Evolutionary conservation across 2,329 filamentous ascomycete genomes (phyloP).

Genomic region (Pezizomycotina sp.): DNA sequence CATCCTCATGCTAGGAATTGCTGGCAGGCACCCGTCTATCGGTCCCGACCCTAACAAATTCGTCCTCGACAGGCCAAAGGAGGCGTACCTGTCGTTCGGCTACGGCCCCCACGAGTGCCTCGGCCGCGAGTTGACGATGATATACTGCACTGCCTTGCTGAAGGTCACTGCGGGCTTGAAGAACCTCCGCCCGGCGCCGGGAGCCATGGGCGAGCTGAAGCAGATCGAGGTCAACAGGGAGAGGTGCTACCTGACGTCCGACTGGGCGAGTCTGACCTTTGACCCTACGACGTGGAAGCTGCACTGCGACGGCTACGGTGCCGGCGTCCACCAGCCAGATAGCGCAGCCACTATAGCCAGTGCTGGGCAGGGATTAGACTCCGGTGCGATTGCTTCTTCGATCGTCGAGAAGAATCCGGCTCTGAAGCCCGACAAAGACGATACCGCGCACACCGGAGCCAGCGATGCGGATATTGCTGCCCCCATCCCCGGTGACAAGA

Average conservation of each 20-base stretch:
- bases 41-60: constrained; percentile 31
- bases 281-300: no score
- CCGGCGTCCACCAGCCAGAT: no score
- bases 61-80: constrained; percentile 31
- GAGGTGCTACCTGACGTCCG: constrained; percentile 35
- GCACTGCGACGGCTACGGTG: no score
- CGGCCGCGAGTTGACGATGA: constrained; percentile 31
- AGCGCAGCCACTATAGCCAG: no score
- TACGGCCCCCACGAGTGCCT: constrained; percentile 36
- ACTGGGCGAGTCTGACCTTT: constrained; percentile 34
- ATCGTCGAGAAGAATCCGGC: no score
- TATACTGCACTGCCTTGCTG: constrained; percentile 32
- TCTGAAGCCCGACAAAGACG: no score
- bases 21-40: constrained; percentile 30
- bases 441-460: no score
- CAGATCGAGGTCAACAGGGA: constrained; percentile 29
- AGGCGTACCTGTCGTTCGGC: constrained; percentile 33
- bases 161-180: constrained; percentile 33
- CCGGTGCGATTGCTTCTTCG: no score
- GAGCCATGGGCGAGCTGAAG: constrained; percentile 34
- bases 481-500: no score
- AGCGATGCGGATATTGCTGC: no score
- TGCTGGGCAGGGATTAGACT: no score
- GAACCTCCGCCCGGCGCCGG: constrained; percentile 33
- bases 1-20: constrained; percentile 28